Base-by-base conservation (phyloP, 768 basidiomycete species). In the Mycena olivaceomarginata region DNA sequence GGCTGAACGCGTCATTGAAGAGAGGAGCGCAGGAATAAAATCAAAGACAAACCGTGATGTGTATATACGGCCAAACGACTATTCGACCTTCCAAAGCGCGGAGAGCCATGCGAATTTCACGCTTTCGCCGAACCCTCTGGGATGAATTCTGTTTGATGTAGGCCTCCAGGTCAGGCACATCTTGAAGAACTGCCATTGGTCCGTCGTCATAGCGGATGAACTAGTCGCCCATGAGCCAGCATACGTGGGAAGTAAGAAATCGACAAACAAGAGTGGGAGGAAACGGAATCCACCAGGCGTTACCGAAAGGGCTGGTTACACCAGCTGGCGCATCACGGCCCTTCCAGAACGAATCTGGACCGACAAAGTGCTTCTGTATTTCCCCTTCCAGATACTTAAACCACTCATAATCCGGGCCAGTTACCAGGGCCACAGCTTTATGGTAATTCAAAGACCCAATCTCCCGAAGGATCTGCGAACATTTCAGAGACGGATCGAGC, bases 261-360 rank as follows among this genome's bases (percentile, higher is more conserved):
- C 31, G 41, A 87, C 88, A 69, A 78, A 93, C 93, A 70, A 94
- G 85, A 0, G 93, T 91, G 0, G 94, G 94, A 0, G 95, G 95
- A 80, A 96, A 96, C 4, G 95, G 94, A 40, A 95, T 89, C 90
- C 93, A 93, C 93, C 94, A 95, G 11, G 94, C 91, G 76, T 94
- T 94, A 11, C 95, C 95, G 81, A 95, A 96, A 82, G 86, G 91
- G 57, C 87, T 89, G 4, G 86, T 87, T 70, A 90, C 87, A 0
- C 87, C 85, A 0, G 81, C 65, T 5, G 77, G 73, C 4, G 83
- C 81, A 4, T 80, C 80, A 13, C 87, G 85, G 65, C 84, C 82
- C 77, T 87, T 90, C 93, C 93, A 96, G 82, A 92, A 95, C 63
- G 90, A 92, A 83, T 96, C 95, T 12, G 95, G 95, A 0, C 95